These are phyloP conservation scores for Lipomyces anomalus DNA, from an alignment of 805 yeast genomes.

Conservation along the genomic window DNA sequence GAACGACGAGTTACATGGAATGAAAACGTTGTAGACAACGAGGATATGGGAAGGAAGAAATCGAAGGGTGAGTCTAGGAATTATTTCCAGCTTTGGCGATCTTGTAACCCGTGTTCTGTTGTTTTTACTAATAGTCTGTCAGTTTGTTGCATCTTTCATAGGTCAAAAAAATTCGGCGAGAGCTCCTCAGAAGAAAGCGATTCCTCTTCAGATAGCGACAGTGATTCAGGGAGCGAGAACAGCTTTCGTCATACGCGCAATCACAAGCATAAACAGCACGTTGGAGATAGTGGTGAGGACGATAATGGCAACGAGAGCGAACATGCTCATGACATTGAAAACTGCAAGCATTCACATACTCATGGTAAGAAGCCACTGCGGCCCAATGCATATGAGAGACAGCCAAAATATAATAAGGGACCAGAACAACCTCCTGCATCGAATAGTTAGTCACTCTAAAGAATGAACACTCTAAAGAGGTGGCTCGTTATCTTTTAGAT, in stretches of 20 bases:
- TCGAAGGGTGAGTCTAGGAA: constrained; percentile 51
- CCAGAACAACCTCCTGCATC: not conserved
- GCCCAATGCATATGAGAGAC: constrained; percentile 86
- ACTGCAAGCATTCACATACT: constrained; percentile 4
- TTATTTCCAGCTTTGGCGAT: not conserved
- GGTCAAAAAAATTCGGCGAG: constrained; percentile 37
- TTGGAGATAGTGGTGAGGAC: constrained; percentile 33
- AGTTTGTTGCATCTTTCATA: constrained; percentile 60
- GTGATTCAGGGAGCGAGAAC: constrained; percentile 40
- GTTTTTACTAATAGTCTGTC: constrained; percentile 21
- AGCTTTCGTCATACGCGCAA: not conserved
- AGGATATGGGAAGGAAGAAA: constrained; percentile 79
- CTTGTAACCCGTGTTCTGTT: not conserved
- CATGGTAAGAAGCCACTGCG: constrained; percentile 34
- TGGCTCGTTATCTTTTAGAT: too few species aligned
- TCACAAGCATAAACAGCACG: constrained; percentile 29
- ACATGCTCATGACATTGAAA: constrained; percentile 1
- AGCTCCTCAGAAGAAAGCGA: constrained; percentile 32
- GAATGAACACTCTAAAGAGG: too few species aligned
- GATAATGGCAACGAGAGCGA: constrained; percentile 20
- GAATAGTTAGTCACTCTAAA: too few species aligned
- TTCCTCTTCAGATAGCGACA: constrained; percentile 33
- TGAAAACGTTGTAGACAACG: constrained; percentile 84
- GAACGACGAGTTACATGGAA: constrained; percentile 65
- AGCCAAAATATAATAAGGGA: constrained; percentile 43